Evolutionary conservation across 1,139 yeast genomes (phyloP).

Genomic region (Magnusiomyces paraingens): DNA sequence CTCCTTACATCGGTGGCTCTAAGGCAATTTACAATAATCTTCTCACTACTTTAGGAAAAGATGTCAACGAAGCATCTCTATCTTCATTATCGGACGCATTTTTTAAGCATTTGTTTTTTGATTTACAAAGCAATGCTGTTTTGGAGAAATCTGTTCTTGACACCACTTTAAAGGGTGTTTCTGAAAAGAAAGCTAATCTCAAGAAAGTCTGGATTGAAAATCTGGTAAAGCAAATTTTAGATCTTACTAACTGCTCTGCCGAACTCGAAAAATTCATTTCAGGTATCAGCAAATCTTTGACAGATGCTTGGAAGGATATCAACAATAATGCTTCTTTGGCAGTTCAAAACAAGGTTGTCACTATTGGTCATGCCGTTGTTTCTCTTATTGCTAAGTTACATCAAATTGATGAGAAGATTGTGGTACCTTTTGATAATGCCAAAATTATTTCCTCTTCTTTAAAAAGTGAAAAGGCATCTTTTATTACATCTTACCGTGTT

Average conservation of each 20-base stretch:
- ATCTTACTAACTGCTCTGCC: conserved; percentile 16
- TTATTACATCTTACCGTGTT: conserved; percentile 21
- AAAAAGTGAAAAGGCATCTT: conserved; percentile 20
- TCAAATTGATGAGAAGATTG: conserved; percentile 15
- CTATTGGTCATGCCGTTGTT: conserved; percentile 30
- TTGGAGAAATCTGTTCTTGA: conserved; percentile 25
- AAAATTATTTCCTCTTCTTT: conserved; percentile 10
- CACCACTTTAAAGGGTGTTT: conserved; percentile 50
- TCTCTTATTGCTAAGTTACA: conserved; percentile 22
- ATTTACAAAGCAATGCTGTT: conserved; percentile 16
- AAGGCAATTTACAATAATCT: conserved; percentile 40
- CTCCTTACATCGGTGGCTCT: conserved; percentile 28
- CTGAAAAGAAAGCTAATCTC: conserved; percentile 56
- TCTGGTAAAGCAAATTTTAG: conserved; percentile 36
- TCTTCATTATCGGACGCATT: conserved; percentile 46
- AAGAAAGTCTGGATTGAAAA: conserved; percentile 63
- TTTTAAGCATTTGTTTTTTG: conserved; percentile 38
- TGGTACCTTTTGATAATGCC: conserved; percentile 7
- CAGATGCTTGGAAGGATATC: conserved; percentile 37
- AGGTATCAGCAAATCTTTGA: conserved; percentile 30
- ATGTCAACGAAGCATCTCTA: conserved; percentile 65
- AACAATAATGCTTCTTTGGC: conserved; percentile 25
- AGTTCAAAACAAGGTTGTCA: conserved; percentile 29
- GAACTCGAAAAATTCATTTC: conserved; percentile 8
- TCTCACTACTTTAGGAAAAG: conserved; percentile 54